phyloP scores from a whole-genome alignment of 2,329 filamentous ascomycete species.

The Ceratocystis cacaofunesta region DNA sequence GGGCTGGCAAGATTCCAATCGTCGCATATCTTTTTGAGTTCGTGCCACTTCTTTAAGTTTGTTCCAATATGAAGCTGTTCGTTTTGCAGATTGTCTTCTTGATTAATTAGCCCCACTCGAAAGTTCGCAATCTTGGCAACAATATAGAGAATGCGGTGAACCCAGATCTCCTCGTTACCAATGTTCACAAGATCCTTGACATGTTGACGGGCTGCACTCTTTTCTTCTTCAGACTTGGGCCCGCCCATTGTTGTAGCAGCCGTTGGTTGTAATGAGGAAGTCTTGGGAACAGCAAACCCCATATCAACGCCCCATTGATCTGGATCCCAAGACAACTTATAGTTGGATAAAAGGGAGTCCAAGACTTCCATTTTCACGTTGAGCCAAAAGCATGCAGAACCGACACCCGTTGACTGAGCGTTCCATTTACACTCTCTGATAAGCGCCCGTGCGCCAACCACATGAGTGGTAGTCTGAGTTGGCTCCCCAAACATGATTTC shows the following conservation, averaged over 20 bases:
- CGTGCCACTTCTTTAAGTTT: slow-evolving; percentile 61
- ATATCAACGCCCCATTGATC: slow-evolving; percentile 81
- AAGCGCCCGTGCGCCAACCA: slow-evolving; percentile 66
- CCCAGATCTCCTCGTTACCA: slow-evolving; percentile 69
- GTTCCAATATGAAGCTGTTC: slow-evolving; percentile 50
- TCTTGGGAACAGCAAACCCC: slow-evolving; percentile 36
- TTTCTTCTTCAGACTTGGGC: slow-evolving; percentile 25
- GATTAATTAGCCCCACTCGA: slow-evolving; percentile 50
- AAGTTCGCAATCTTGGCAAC: slow-evolving; percentile 80
- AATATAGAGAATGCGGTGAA: slow-evolving; percentile 77
- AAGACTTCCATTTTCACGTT: slow-evolving; percentile 86
- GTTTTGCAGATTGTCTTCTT: slow-evolving; percentile 39
- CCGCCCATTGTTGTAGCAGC: background rate
- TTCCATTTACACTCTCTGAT: slow-evolving; percentile 88
- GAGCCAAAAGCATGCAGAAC: slow-evolving; percentile 84
- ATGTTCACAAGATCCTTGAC: slow-evolving; percentile 4
- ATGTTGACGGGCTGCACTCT: slow-evolving; percentile 29
- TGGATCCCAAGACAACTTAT: slow-evolving; percentile 75
- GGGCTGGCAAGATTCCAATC: slow-evolving; percentile 68
- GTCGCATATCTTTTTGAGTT: slow-evolving; percentile 67
- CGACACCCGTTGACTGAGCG: slow-evolving; percentile 61
- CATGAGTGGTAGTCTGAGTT: slow-evolving; percentile 74
- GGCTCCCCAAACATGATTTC: slow-evolving; percentile 80
- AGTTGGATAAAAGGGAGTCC: slow-evolving; percentile 74
- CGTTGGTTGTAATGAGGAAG: background rate